Conservation (phyloP, 23 red algal genomes). For the Porphyridium purpureum region DNA sequence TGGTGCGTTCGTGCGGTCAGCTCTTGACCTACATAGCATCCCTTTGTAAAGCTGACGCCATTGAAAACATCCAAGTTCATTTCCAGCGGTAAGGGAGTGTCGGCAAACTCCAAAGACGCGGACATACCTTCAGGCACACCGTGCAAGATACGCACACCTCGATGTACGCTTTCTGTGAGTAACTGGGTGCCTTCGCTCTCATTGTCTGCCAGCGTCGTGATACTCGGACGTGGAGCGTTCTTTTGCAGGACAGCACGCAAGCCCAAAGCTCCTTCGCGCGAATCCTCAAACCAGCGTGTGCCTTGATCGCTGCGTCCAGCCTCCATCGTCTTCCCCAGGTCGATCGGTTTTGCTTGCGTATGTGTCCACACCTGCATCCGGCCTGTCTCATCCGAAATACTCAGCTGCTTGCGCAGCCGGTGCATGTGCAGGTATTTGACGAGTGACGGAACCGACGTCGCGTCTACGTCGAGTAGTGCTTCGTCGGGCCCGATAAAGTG, state of each 20-base stretch:
- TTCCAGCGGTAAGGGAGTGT: constrained; percentile 44
- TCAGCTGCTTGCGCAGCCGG: constrained; percentile 40
- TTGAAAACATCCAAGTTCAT: constrained; percentile 46
- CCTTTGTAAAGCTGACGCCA: constrained; percentile 69
- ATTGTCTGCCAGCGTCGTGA: background rate
- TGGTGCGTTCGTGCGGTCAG: constrained; percentile 66
- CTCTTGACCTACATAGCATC: constrained; percentile 97
- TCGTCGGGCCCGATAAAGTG: background rate
- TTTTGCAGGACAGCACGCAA: constrained; percentile 1
- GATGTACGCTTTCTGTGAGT: constrained; percentile 8
- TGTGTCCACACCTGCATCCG: too few relatives aligned
- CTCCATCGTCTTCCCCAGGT: background rate
- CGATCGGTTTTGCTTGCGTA: too few relatives aligned
- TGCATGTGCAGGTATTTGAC: constrained; percentile 22
- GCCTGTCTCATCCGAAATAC: constrained; percentile 9
- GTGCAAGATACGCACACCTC: constrained; percentile 16
- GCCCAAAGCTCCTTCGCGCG: constrained; percentile 4
- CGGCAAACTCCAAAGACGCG: constrained; percentile 7
- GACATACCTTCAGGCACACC: constrained; percentile 50
- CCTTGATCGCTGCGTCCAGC: constrained; percentile 1
- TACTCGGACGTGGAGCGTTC: background rate
- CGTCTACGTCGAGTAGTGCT: constrained; percentile 15
- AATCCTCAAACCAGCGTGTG: background rate
- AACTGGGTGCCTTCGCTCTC: background rate
- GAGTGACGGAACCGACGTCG: background rate